Evolutionary conservation across 768 basidiomycete genomes (phyloP).

Genomic region (Royoungia palumana): DNA sequence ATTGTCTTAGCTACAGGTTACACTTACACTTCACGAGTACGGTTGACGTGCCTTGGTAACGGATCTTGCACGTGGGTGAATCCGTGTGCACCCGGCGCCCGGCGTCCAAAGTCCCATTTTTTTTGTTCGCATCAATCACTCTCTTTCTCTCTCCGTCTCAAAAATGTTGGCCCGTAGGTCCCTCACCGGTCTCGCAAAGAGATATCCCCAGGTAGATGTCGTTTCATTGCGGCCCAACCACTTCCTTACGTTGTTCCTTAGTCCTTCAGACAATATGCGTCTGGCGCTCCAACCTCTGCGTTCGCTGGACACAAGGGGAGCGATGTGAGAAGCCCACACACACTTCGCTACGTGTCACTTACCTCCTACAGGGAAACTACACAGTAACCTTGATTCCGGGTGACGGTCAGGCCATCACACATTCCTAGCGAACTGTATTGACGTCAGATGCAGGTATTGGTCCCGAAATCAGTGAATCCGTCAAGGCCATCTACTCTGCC

Average conservation of each 20-base stretch:
- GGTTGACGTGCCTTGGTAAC: not conserved
- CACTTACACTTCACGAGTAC: no score
- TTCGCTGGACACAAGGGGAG: constrained; percentile 88
- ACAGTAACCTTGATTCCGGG: constrained; percentile 95
- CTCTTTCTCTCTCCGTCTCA: constrained; percentile 11
- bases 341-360: not conserved
- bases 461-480: constrained; percentile 95
- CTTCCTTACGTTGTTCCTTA: constrained; percentile 29
- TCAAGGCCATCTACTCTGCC: constrained; percentile 89
- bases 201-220: constrained; percentile 44
- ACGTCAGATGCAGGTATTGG: constrained; percentile 74
- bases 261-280: constrained; percentile 62
- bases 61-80: constrained; percentile 16
- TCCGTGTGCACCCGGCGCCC: constrained; percentile 23
- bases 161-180: constrained; percentile 62
- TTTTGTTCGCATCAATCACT: constrained; percentile 15
- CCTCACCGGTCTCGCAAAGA: constrained; percentile 53
- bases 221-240: not conserved
- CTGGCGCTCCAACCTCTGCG: constrained; percentile 75
- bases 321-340: constrained; percentile 54
- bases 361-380: constrained; percentile 78
- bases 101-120: constrained; percentile 3
- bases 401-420: constrained; percentile 59
- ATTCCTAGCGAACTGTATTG: constrained; percentile 7
- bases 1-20: not conserved